Conservation (phyloP, 139 green algal species). For the Chlamydomonas schloesseri region DNA sequence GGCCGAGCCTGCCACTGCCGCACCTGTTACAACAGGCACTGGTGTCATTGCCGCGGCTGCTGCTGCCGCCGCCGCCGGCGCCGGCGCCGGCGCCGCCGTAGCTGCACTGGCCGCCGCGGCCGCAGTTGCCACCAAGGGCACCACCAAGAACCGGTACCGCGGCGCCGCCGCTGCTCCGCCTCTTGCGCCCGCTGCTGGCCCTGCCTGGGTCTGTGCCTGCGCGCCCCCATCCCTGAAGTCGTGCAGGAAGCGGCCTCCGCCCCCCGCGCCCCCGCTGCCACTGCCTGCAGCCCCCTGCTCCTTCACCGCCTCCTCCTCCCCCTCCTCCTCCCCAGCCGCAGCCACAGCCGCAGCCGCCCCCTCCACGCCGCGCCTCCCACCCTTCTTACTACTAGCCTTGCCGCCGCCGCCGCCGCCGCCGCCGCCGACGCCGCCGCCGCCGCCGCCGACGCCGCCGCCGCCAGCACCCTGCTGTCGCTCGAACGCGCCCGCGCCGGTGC, state of each 20-base stretch:
- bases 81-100: no score
- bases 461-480: background rate
- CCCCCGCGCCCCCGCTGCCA: background rate
- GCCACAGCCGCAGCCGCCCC: no score
- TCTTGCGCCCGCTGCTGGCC: background rate
- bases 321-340: no score
- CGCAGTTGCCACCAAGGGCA: no score
- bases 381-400: no score
- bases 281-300: background rate
- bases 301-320: background rate
- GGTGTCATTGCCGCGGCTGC: no score
- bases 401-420: background rate
- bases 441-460: background rate
- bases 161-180: background rate
- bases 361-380: background rate
- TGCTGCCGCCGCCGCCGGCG: no score
- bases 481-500: background rate
- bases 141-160: constrained; percentile 1
- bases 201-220: background rate
- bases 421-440: background rate
- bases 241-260: background rate
- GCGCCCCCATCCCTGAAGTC: background rate
- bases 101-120: no score
- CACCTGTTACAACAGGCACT: no score
- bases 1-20: no score